These are phyloP conservation scores for Cornus controversa DNA, from an alignment of 148 eudicot species.

Conservation along the genomic window DNA sequence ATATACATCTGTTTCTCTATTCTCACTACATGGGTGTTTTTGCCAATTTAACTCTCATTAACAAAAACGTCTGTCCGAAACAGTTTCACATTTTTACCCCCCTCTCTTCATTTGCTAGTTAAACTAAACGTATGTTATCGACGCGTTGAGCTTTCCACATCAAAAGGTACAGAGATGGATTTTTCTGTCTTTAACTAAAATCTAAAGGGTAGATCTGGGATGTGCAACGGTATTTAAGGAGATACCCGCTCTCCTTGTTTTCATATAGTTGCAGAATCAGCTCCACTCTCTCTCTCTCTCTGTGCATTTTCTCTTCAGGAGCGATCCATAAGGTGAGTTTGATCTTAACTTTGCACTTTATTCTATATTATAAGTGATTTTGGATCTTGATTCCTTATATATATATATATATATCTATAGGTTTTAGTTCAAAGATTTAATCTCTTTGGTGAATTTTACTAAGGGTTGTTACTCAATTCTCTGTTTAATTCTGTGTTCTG, in stretches of 20 bases:
- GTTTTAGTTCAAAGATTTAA: neutral
- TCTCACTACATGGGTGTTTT: neutral
- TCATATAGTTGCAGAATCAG: neutral
- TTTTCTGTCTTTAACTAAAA: neutral
- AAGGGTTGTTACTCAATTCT: too few relatives aligned
- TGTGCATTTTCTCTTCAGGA: neutral
- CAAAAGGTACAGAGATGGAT: neutral
- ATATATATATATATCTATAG: neutral
- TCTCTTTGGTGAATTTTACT: neutral
- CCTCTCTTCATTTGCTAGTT: neutral
- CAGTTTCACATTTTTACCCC: neutral
- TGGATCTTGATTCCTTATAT: neutral
- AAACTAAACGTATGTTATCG: neutral
- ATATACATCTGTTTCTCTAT: too few relatives aligned
- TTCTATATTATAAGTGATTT: too few relatives aligned
- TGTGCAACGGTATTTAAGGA: conserved; percentile 20
- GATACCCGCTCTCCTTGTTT: conserved; percentile 15
- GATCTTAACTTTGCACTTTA: neutral
- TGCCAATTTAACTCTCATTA: neutral
- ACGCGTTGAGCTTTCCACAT: neutral
- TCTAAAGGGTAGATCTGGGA: conserved; percentile 20
- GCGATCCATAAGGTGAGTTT: neutral
- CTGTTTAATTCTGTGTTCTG: neutral
- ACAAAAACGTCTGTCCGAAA: neutral
- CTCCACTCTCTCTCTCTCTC: neutral